Evolutionary conservation across 2,329 filamentous ascomycete genomes (phyloP).

Genomic region (Clathrospora elynae): DNA sequence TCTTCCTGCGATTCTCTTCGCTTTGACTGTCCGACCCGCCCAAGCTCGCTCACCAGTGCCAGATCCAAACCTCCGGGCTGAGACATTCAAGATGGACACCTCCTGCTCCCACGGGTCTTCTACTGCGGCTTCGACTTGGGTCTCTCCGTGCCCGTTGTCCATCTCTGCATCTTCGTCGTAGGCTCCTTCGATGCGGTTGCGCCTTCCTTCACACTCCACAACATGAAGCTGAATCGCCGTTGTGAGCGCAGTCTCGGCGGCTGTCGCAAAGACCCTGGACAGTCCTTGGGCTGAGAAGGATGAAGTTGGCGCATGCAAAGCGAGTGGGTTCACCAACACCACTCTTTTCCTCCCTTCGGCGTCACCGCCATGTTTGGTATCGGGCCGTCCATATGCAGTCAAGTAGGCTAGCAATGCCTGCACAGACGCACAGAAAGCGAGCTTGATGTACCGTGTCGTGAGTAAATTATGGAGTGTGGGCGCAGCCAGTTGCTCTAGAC

Average conservation of each 20-base stretch:
- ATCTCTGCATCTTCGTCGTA: slow-evolving; percentile 60
- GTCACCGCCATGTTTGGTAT: slow-evolving; percentile 11
- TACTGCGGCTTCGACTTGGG: slow-evolving; percentile 1
- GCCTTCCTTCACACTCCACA: slow-evolving; percentile 45
- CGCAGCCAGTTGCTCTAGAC: slow-evolving; percentile 55
- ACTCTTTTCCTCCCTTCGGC: slow-evolving; percentile 47
- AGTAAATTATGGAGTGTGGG: slow-evolving; percentile 72
- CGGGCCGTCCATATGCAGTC: slow-evolving; percentile 50
- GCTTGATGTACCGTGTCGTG: slow-evolving; percentile 68
- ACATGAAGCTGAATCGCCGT: slow-evolving; percentile 48
- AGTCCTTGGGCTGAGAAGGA: slow-evolving; percentile 79
- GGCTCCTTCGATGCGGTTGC: slow-evolving; percentile 50
- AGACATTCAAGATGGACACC: slow-evolving; percentile 55
- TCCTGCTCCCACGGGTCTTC: slow-evolving; percentile 53
- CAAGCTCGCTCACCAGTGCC: slow-evolving; percentile 47
- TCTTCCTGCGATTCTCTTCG: slow-evolving; percentile 50
- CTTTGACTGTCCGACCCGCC: slow-evolving; percentile 56
- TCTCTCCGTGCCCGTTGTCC: slow-evolving; percentile 26
- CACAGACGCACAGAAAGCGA: slow-evolving; percentile 76
- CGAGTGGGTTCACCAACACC: slow-evolving; percentile 68
- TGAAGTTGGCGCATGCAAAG: slow-evolving; percentile 68
- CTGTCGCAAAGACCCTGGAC: slow-evolving; percentile 63
- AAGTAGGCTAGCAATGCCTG: slow-evolving; percentile 79
- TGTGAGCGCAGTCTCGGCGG: slow-evolving; percentile 64
- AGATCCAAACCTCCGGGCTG: slow-evolving; percentile 49